Evolutionary conservation across 75 land plant species (phyloP).

Genomic region (Sequoiadendron giganteum): DNA sequence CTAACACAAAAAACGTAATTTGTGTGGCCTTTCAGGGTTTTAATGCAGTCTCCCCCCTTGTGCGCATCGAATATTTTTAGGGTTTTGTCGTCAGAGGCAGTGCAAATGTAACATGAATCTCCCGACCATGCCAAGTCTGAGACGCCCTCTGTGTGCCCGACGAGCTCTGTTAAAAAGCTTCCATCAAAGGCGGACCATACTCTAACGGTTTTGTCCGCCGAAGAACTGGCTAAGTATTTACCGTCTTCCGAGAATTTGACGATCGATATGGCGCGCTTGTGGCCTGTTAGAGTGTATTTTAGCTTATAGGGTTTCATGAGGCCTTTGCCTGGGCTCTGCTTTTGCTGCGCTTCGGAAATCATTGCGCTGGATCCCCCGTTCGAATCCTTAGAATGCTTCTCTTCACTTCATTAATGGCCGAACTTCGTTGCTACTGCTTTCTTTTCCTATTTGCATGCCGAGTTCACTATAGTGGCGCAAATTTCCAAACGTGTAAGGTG

Average conservation of each 20-base stretch:
- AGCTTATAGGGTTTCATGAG: conserved; percentile 51
- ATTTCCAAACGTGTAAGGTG: too few relatives aligned
- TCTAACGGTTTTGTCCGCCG: conserved; percentile 85
- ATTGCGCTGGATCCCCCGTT: not conserved
- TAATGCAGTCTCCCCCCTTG: conserved; percentile 51
- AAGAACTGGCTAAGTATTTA: conserved; percentile 70
- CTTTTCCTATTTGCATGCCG: too few relatives aligned
- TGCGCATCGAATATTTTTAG: conserved; percentile 79
- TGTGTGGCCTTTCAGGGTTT: conserved; percentile 81
- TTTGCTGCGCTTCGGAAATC: not conserved
- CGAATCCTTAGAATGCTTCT: not conserved
- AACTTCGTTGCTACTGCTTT: too few relatives aligned
- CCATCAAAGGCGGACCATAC: conserved; percentile 60
- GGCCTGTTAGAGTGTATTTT: conserved; percentile 46
- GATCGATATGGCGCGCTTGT: conserved; percentile 79
- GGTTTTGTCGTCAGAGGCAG: conserved; percentile 95
- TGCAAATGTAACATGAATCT: conserved; percentile 78
- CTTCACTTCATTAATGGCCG: not conserved
- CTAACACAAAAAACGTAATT: conserved; percentile 90
- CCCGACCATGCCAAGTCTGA: conserved; percentile 93
- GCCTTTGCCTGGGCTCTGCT: not conserved
- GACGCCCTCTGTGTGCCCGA: conserved; percentile 83
- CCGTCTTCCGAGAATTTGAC: conserved; percentile 92
- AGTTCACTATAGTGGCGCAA: too few relatives aligned
- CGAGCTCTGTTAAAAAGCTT: conserved; percentile 34